Percentiles rank a stretch among this genome's conserved stretches.
phyloP scores from a whole-genome alignment of 2,329 filamentous ascomycete genomes.

The Pseudophaeomoniella oleicola region DNA sequence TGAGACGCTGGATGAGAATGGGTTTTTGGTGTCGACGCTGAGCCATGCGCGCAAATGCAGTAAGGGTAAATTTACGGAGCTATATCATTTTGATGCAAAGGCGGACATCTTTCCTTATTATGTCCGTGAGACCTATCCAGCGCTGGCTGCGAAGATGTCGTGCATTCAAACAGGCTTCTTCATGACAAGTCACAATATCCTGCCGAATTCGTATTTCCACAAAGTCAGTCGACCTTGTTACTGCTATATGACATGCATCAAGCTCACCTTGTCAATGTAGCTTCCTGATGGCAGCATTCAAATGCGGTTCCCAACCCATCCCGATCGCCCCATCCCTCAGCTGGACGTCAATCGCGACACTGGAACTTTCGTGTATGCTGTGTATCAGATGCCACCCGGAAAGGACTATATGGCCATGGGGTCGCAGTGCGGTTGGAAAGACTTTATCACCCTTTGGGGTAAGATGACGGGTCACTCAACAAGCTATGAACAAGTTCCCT shows the following conservation, averaged over 20 bases:
- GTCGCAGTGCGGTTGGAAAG: constrained; percentile 30
- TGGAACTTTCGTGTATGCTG: constrained; percentile 25
- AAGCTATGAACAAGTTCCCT: constrained; percentile 24
- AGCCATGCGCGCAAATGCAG: constrained; percentile 33
- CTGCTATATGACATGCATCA: background rate
- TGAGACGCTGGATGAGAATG: constrained; percentile 26
- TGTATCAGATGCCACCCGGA: constrained; percentile 34
- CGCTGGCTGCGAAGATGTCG: constrained; percentile 31
- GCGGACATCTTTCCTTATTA: constrained; percentile 32
- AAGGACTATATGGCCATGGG: constrained; percentile 35
- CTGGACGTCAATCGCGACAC: constrained; percentile 24
- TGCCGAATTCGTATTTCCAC: constrained; percentile 30
- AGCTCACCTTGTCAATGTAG: constrained; percentile 10
- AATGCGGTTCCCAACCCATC: constrained; percentile 31
- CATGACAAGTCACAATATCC: constrained; percentile 31
- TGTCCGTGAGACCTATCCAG: constrained; percentile 27
- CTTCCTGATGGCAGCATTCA: constrained; percentile 27
- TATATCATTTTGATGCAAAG: constrained; percentile 41
- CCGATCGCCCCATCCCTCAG: constrained; percentile 20
- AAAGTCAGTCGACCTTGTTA: constrained; percentile 21
- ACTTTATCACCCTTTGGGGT: constrained; percentile 30
- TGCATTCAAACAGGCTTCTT: constrained; percentile 38
- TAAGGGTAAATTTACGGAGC: constrained; percentile 27
- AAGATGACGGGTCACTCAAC: constrained; percentile 19
- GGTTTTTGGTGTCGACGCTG: constrained; percentile 36